A percentile compares a stretch with the other conserved stretches of the same genome.
Evolutionary conservation across 345 rosid species (phyloP).

Genomic region (Mercurialis annua): DNA sequence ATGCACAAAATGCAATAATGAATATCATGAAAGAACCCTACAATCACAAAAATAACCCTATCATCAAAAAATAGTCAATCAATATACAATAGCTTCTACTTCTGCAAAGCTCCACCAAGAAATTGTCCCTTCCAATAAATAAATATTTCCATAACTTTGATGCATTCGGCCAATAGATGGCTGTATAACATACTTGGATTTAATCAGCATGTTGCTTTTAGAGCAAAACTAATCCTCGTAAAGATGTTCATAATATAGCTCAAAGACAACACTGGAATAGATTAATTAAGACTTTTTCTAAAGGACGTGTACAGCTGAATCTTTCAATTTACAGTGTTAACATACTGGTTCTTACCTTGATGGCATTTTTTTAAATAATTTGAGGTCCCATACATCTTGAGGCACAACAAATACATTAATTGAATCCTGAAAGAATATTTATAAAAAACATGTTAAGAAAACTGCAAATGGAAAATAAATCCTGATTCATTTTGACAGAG

Average conservation of each 20-base stretch:
- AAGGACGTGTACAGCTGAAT: background rate
- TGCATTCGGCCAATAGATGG: background rate
- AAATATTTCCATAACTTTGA: background rate
- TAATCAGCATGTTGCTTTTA: background rate
- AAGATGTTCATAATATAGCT: background rate
- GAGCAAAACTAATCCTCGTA: background rate
- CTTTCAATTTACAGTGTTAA: background rate
- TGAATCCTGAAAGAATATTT: slow-evolving; percentile 48
- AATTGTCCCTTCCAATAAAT: background rate
- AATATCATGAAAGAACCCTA: background rate
- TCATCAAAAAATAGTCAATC: background rate
- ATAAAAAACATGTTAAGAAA: background rate
- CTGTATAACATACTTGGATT: background rate
- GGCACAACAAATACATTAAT: slow-evolving; percentile 50
- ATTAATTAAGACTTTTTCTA: background rate
- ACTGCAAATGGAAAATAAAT: background rate
- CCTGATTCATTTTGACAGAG: background rate
- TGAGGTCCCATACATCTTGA: slow-evolving; percentile 89
- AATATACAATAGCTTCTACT: background rate
- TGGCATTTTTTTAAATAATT: slow-evolving; percentile 57
- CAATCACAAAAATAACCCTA: background rate
- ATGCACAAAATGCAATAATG: background rate
- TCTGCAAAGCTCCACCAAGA: background rate
- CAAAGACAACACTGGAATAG: background rate
- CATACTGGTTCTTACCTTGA: slow-evolving; percentile 52